These are phyloP conservation scores for Rickenella mellea DNA, from an alignment of 768 basidiomycete genomes.

Conservation along the genomic window DNA sequence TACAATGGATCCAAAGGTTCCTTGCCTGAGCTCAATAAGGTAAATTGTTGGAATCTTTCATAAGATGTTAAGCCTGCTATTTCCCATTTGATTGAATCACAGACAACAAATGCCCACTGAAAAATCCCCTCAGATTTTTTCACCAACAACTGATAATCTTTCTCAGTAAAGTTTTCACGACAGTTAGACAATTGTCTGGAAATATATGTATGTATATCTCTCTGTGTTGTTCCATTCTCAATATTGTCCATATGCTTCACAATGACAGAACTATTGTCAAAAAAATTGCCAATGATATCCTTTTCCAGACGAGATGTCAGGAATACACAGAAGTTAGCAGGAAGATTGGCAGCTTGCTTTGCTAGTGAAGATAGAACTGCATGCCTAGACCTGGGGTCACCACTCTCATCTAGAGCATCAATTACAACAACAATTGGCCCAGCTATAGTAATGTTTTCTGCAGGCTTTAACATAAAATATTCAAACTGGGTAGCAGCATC, in stretches of 20 bases:
- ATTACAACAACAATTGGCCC: slow-evolving; percentile 25
- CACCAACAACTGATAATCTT: slow-evolving; percentile 14
- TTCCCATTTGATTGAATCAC: slow-evolving; percentile 4
- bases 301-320: slow-evolving; percentile 13
- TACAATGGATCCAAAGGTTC: slow-evolving; percentile 6
- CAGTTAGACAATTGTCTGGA: background rate
- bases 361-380: slow-evolving; percentile 8
- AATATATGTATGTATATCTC: slow-evolving; percentile 6
- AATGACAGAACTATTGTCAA: no score
- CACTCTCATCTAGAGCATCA: slow-evolving; percentile 24
- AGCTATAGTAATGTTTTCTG: slow-evolving; percentile 11
- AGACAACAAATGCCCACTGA: slow-evolving; percentile 6
- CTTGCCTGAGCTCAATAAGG: background rate
- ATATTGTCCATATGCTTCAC: slow-evolving; percentile 10
- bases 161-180: slow-evolving; percentile 11
- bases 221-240: background rate
- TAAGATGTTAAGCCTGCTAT: background rate
- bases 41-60: background rate
- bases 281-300: slow-evolving; percentile 8
- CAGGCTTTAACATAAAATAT: slow-evolving; percentile 19
- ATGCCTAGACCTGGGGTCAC: slow-evolving; percentile 6
- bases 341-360: slow-evolving; percentile 6
- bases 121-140: slow-evolving; percentile 20
- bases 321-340: slow-evolving; percentile 10
- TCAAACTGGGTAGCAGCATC: slow-evolving; percentile 16